Evolutionary conservation across 1,139 yeast genomes (phyloP).

Genomic region (Debaryomyces fabryi): DNA sequence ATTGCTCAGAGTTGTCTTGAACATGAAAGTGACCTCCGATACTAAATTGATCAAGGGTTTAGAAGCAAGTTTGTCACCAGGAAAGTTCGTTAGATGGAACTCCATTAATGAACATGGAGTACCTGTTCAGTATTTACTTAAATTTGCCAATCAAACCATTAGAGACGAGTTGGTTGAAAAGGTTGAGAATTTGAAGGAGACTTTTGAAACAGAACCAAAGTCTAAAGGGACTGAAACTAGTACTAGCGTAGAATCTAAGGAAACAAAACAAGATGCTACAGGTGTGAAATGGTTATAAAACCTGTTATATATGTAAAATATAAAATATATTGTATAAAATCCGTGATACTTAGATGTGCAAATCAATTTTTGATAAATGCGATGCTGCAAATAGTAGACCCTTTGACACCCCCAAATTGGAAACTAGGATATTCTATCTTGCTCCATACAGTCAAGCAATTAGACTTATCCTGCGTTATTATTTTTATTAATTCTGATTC

Average conservation of each 20-base stretch:
- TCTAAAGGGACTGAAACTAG: not conserved
- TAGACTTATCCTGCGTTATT: conserved; percentile 45
- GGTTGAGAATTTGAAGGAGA: conserved; percentile 42
- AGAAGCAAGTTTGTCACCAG: conserved; percentile 78
- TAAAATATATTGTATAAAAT: not conserved
- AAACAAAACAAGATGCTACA: not conserved
- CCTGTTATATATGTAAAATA: conserved; percentile 1
- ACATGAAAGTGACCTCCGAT: conserved; percentile 60
- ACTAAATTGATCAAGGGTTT: conserved; percentile 75
- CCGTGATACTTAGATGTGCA: conserved; percentile 7
- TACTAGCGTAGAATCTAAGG: not conserved
- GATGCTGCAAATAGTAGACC: conserved; percentile 84
- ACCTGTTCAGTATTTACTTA: conserved; percentile 83
- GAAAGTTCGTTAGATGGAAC: conserved; percentile 76
- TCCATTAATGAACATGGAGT: conserved; percentile 50
- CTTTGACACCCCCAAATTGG: conserved; percentile 85
- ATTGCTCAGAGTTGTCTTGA: conserved; percentile 77
- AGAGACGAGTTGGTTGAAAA: conserved; percentile 61
- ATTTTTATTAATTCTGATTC: conserved; percentile 66
- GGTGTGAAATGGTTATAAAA: conserved; percentile 6
- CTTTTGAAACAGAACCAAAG: conserved; percentile 5
- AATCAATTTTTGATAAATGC: conserved; percentile 57
- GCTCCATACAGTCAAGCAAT: conserved; percentile 56
- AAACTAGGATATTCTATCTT: conserved; percentile 75
- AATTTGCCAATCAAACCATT: conserved; percentile 63